Percentiles rank a stretch among this genome's conserved stretches.
Conservation (phyloP, 1,139 yeast species). For the Wickerhamiella infanticola region DNA sequence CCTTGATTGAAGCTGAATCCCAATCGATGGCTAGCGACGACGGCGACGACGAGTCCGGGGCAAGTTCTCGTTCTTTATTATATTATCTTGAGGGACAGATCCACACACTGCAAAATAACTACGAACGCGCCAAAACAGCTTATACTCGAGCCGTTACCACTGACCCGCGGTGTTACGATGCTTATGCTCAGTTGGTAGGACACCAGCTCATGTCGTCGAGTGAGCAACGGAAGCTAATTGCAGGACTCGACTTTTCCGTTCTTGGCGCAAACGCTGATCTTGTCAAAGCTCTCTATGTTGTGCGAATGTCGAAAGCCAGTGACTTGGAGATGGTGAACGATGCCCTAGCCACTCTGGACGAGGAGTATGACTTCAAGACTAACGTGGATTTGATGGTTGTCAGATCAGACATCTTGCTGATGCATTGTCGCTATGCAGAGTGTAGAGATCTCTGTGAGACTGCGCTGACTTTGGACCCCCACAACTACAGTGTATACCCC, state of each 20-base stretch:
- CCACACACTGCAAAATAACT: conserved; percentile 69
- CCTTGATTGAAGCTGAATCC: neutral
- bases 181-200: conserved; percentile 62
- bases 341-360: conserved; percentile 49
- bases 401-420: conserved; percentile 55
- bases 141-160: conserved; percentile 75
- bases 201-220: conserved; percentile 67
- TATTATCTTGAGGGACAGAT: conserved; percentile 75
- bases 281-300: conserved; percentile 57
- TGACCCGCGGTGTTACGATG: conserved; percentile 89
- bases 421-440: conserved; percentile 66
- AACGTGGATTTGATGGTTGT: conserved; percentile 53
- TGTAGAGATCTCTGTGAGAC: conserved; percentile 63
- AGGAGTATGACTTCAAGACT: conserved; percentile 54
- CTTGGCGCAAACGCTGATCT: conserved; percentile 73
- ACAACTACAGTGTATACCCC: conserved; percentile 36
- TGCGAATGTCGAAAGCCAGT: conserved; percentile 54
- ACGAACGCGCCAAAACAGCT: conserved; percentile 75
- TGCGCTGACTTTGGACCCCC: conserved; percentile 10
- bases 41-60: conserved; percentile 53
- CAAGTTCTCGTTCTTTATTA: conserved; percentile 73
- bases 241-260: conserved; percentile 45
- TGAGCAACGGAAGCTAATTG: conserved; percentile 71
- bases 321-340: conserved; percentile 46
- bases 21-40: neutral